Evolutionary conservation across 2,329 filamentous ascomycete species (phyloP).

Genomic region (Pleoardoris graminearum): DNA sequence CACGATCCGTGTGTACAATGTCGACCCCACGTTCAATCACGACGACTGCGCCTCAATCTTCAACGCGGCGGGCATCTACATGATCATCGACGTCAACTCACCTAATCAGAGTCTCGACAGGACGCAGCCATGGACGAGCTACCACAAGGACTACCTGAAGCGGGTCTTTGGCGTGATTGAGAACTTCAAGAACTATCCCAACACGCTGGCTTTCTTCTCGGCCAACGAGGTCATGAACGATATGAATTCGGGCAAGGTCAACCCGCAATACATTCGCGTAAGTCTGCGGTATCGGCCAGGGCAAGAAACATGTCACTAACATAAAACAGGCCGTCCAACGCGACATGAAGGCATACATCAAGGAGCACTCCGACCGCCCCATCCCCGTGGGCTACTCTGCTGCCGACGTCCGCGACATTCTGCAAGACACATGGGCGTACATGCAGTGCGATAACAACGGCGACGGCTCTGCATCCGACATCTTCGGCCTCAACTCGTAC

Average conservation of each 20-base stretch:
- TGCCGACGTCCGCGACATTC: constrained; percentile 73
- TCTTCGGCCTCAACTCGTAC: constrained; percentile 78
- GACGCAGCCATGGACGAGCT: constrained; percentile 57
- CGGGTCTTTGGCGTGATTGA: constrained; percentile 67
- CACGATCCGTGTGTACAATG: constrained; percentile 67
- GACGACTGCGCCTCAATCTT: constrained; percentile 66
- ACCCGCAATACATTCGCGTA: constrained; percentile 62
- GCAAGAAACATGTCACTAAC: constrained; percentile 11
- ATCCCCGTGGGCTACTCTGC: constrained; percentile 72
- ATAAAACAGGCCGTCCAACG: constrained; percentile 59
- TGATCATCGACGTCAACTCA: constrained; percentile 68
- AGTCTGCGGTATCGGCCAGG: constrained; percentile 20
- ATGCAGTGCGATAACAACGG: constrained; percentile 65
- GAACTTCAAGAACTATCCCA: constrained; percentile 68
- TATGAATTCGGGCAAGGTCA: constrained; percentile 53
- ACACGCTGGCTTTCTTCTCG: constrained; percentile 67
- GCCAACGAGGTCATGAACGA: constrained; percentile 72
- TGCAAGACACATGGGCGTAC: constrained; percentile 76
- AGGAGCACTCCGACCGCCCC: constrained; percentile 57
- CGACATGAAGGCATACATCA: constrained; percentile 70
- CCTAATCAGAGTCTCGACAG: constrained; percentile 62
- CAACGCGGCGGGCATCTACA: constrained; percentile 68
- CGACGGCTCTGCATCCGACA: constrained; percentile 67
- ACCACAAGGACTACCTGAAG: constrained; percentile 59
- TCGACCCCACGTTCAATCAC: constrained; percentile 63